phyloP scores from a whole-genome alignment of 148 eudicot species.

The Talinum fruticosum region DNA sequence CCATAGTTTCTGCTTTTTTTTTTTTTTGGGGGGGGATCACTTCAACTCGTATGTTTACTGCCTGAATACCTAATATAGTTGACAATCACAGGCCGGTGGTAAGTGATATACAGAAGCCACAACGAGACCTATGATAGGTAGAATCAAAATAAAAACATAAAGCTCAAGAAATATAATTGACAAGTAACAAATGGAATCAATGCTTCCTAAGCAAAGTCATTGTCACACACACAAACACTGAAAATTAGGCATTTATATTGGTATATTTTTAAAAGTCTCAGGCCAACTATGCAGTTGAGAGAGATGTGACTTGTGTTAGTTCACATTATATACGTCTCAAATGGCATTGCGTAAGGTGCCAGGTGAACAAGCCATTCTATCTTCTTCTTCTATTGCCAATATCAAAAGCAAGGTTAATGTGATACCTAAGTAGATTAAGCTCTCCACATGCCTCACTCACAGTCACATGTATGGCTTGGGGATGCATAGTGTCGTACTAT shows the following conservation, averaged over 20 bases:
- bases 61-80: too few relatives aligned
- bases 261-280: neutral
- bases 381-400: neutral
- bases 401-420: too few relatives aligned
- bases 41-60: too few relatives aligned
- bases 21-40: too few relatives aligned
- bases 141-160: too few relatives aligned
- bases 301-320: neutral
- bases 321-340: neutral
- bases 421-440: neutral
- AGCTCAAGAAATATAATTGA: too few relatives aligned
- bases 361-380: neutral
- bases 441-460: neutral
- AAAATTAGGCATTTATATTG: neutral
- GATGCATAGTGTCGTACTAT: neutral
- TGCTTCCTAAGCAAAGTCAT: neutral
- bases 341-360: slow-evolving; percentile 1
- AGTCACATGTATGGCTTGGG: slow-evolving; percentile 1
- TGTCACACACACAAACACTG: neutral
- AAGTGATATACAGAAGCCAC: too few relatives aligned
- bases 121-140: too few relatives aligned
- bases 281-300: neutral
- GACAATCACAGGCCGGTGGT: too few relatives aligned
- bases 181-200: neutral
- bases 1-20: too few relatives aligned